Conservation (phyloP, 306 rosid species). For the Adenanthera pavonina region DNA sequence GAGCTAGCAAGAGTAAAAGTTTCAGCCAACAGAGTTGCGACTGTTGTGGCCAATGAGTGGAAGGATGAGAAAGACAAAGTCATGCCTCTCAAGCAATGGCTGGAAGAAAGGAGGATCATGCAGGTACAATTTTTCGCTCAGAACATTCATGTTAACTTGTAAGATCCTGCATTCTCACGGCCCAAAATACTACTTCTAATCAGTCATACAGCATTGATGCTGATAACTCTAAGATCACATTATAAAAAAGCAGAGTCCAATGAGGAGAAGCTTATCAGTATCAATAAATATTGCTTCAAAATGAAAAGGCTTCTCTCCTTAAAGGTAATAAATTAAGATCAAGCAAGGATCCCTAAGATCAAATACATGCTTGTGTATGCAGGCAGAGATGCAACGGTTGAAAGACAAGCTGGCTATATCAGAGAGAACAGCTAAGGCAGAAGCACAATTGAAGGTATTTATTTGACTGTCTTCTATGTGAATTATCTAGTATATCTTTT, state of each 20-base stretch:
- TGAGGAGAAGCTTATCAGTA: slow-evolving; percentile 13
- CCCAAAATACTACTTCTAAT: slow-evolving; percentile 10
- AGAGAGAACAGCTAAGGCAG: slow-evolving; percentile 95
- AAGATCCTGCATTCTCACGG: not conserved
- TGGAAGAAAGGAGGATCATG: slow-evolving; percentile 86
- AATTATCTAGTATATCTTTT: not conserved
- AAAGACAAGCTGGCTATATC: slow-evolving; percentile 80
- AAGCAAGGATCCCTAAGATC: slow-evolving; percentile 26
- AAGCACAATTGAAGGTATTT: slow-evolving; percentile 85
- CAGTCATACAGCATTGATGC: not conserved
- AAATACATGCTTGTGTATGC: slow-evolving; percentile 19
- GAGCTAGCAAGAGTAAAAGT: slow-evolving; percentile 85
- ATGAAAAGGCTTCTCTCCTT: slow-evolving; percentile 6
- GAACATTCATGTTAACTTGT: slow-evolving; percentile 1
- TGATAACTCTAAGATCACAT: not conserved
- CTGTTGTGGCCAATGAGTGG: slow-evolving; percentile 91
- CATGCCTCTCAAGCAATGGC: slow-evolving; percentile 96
- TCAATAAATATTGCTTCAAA: slow-evolving; percentile 21
- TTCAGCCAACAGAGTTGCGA: slow-evolving; percentile 86
- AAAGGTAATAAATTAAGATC: slow-evolving; percentile 9
- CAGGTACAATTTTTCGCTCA: slow-evolving; percentile 57
- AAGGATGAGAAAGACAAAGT: slow-evolving; percentile 88
- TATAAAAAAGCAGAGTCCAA: not conserved
- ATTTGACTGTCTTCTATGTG: slow-evolving; percentile 2
- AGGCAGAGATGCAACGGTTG: slow-evolving; percentile 93